Base-by-base conservation (phyloP, 345 rosid species). In the Excoecaria cochinchinensis region DNA sequence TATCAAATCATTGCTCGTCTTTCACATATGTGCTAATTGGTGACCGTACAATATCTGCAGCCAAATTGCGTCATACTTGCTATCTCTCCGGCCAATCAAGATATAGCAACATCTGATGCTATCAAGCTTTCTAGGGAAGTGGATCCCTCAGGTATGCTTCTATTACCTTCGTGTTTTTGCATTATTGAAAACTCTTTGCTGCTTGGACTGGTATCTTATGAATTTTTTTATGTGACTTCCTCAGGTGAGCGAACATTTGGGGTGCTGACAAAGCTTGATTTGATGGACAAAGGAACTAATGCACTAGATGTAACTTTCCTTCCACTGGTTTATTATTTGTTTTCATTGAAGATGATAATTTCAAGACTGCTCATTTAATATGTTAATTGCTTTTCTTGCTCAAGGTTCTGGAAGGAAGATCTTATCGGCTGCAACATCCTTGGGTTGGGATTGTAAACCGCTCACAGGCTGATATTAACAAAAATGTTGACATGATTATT, bases 401-500 rank as follows among this genome's bases (percentile, higher is more conserved):
- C 14, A 71, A 95, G 99, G 98, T 95, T 78, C 92, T 95, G 0
- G 98, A 95, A 84, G 98, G 99, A 86, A 88, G 93, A 85, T 86
- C 99, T 71, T 95, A 92, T 78, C 79, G 85, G 78, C 86, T 95
- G 78, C 94, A 87, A 76, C 89, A 86, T 9, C 99, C 98, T 73
- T 95, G 99, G 99, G 99, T 92, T 81, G 99, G 99, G 65, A 87
- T 95, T 70, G 99, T 95, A 79, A 95, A 92, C 80, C 97, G 99
- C 61, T 95, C 99, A 2, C 99, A 95, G 86, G 97, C 99, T 55
- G 99, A 95, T 78, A 95, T 95, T 9, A 95, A 95, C 74, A 95
- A 83, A 76, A 95, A 91, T 62, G 84, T 88, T 17, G 96, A 95
- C 77, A 95, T 95, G 99, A 90, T 90, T 81, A 74, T 90, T 57